Conservation (phyloP, 2,329 filamentous ascomycete genomes). For the Immersiporthe knoxdaviesiana region DNA sequence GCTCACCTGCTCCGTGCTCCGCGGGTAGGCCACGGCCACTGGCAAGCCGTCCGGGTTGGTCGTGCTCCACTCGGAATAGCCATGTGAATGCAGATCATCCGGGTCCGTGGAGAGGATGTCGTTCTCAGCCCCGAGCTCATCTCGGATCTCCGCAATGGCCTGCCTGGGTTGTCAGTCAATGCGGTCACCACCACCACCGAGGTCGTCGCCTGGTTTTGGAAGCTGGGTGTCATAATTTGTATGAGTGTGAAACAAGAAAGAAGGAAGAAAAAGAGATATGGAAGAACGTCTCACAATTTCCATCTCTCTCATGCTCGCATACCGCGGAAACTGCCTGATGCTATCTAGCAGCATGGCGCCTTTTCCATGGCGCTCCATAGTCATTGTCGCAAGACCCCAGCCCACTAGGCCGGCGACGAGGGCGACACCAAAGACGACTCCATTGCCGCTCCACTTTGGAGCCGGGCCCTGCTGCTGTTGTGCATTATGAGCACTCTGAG, state of each 20-base stretch:
- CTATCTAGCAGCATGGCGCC: slow-evolving; percentile 37
- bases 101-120: slow-evolving; percentile 66
- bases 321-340: slow-evolving; percentile 37
- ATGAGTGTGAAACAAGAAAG: not conserved
- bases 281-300: slow-evolving; percentile 40
- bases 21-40: slow-evolving; percentile 67
- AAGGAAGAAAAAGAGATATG: not conserved
- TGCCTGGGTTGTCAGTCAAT: slow-evolving; percentile 35
- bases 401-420: slow-evolving; percentile 44
- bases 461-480: slow-evolving; percentile 23
- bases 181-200: not conserved
- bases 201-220: not conserved
- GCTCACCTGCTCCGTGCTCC: slow-evolving; percentile 63
- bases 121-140: slow-evolving; percentile 45
- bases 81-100: slow-evolving; percentile 63
- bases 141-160: slow-evolving; percentile 60
- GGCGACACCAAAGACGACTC: slow-evolving; percentile 46
- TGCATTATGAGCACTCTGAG: slow-evolving; percentile 6
- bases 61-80: slow-evolving; percentile 71
- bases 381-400: slow-evolving; percentile 45
- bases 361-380: slow-evolving; percentile 31
- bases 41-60: slow-evolving; percentile 63
- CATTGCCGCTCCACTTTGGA: slow-evolving; percentile 39
- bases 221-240: not conserved
- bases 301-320: slow-evolving; percentile 50